Base-by-base conservation (phyloP, 2,329 filamentous ascomycete species). In the Penicillium sp. region DNA sequence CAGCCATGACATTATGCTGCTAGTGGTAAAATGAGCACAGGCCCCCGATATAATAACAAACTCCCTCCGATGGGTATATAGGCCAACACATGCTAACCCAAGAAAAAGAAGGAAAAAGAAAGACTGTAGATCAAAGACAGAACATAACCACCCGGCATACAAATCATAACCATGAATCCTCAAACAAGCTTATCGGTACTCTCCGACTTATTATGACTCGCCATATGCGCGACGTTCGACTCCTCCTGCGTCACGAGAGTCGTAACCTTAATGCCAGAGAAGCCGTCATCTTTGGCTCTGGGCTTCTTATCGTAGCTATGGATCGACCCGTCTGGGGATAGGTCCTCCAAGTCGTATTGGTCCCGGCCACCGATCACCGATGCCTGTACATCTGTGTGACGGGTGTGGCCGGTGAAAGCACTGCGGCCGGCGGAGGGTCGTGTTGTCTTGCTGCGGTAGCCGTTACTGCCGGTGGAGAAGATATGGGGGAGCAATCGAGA, bases 231-330 rank as follows among this genome's bases (percentile, higher is more conserved):
- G 3, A 47, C 44, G 6, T 42, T 50, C 0, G 49, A 55, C 45
- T 62, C 54, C 45, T 62, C 54, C 40, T 60, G 58, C 29, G 51
- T 58, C 1, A 64, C 51, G n/a, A 49, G 52, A 0, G 59, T 64
- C n/a, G 61, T 64, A 13, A 64, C 60, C 42, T 57, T 64, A 9
- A 64, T 64, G 1, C 60, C 60, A 1, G 41, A 14, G 51, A 49
- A 1, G 35, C 5, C 28, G 9, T 6, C 13, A 0, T 44, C 45
- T 18, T 51, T 55, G 3, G 6, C 27, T 6, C 18, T 32, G 2
- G 23, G 22, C 18, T 45, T 45, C 26, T 51, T 53, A 0, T 42
- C 20, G 8, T 27, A 37, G n/a, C 42, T 41, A 20, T 23, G 38
- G 14, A 42, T 16, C 4, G 47, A 47, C 13, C 1, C 52, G 44